Percentiles rank a stretch among this genome's conserved stretches.
phyloP scores from a whole-genome alignment of 345 rosid species.

The Eucalyptus caleyi region DNA sequence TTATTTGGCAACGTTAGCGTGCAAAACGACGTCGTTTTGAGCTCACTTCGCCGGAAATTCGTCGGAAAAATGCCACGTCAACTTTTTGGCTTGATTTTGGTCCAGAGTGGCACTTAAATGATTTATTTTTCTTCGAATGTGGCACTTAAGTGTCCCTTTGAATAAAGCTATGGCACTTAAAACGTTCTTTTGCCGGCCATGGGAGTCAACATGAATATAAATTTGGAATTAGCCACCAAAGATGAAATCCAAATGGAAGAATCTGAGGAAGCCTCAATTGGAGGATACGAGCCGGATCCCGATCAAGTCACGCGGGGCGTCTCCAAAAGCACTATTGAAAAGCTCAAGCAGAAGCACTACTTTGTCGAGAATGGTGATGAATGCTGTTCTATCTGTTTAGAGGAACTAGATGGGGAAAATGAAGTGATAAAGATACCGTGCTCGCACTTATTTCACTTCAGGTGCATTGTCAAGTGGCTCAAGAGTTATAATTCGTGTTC shows the following conservation, averaged over 20 bases:
- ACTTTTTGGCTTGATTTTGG: no score
- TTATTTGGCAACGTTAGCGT: no score
- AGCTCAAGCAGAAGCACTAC: neutral
- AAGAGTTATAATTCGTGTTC: neutral
- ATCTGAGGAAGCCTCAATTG: rapidly evolving
- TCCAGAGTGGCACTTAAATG: no score
- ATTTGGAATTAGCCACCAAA: neutral
- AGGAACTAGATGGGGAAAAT: neutral
- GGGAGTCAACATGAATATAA: neutral
- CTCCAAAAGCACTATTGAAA: neutral
- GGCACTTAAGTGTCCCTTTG: no score
- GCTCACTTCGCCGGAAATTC: no score
- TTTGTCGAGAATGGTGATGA: rapidly evolving
- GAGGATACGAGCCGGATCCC: neutral
- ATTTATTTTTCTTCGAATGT: no score
- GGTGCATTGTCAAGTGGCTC: neutral
- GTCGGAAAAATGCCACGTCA: no score
- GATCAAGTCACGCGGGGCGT: neutral
- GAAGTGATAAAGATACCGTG: neutral
- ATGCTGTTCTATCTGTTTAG: neutral
- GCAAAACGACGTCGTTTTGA: no score
- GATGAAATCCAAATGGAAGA: neutral
- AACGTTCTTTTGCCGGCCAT: no score
- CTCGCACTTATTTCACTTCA: neutral
- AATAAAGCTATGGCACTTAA: no score